Percentiles rank a stretch among this genome's conserved stretches.
These are phyloP conservation scores for Achlya hypogyna DNA, from an alignment of 352 stramenopile genomes.

Conservation along the genomic window DNA sequence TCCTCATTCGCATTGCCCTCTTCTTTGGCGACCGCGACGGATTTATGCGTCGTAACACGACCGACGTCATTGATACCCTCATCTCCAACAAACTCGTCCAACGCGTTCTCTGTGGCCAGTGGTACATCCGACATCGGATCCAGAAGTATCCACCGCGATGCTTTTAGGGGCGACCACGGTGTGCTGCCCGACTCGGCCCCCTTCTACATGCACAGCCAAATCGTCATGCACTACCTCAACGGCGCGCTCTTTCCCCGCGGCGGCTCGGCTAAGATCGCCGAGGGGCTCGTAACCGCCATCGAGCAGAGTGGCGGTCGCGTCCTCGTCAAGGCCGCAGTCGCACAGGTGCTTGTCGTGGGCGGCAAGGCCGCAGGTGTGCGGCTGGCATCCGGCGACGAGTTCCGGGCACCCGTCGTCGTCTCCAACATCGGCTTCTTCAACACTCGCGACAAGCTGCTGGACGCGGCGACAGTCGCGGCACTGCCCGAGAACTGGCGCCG, in stretches of 20 bases:
- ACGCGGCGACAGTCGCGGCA: conserved; percentile 6
- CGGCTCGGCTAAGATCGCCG: conserved; percentile 23
- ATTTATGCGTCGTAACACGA: conserved; percentile 16
- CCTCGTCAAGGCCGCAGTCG: conserved; percentile 21
- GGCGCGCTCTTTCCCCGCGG: conserved; percentile 23
- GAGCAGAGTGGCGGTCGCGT: conserved; percentile 19
- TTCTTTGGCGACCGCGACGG: conserved; percentile 13
- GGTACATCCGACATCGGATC: conserved; percentile 12
- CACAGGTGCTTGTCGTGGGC: conserved; percentile 19
- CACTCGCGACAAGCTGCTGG: conserved; percentile 22
- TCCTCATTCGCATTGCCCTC: conserved; percentile 11
- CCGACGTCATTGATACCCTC: conserved; percentile 22
- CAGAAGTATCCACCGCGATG: background rate
- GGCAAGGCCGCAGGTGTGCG: conserved; percentile 18
- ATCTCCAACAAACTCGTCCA: conserved; percentile 25
- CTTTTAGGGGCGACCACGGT: conserved; percentile 20
- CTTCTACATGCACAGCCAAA: conserved; percentile 27
- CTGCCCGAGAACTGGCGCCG: background rate
- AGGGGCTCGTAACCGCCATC: conserved; percentile 18
- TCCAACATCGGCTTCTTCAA: conserved; percentile 24
- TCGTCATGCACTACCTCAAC: conserved; percentile 24
- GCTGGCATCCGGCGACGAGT: conserved; percentile 20
- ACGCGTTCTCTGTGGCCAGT: conserved; percentile 22
- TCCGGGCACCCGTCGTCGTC: conserved; percentile 18
- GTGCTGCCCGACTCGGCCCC: conserved; percentile 19